These are phyloP conservation scores for Penicillium silybi DNA, from an alignment of 495 filamentous ascomycete species.

Conservation along the genomic window DNA sequence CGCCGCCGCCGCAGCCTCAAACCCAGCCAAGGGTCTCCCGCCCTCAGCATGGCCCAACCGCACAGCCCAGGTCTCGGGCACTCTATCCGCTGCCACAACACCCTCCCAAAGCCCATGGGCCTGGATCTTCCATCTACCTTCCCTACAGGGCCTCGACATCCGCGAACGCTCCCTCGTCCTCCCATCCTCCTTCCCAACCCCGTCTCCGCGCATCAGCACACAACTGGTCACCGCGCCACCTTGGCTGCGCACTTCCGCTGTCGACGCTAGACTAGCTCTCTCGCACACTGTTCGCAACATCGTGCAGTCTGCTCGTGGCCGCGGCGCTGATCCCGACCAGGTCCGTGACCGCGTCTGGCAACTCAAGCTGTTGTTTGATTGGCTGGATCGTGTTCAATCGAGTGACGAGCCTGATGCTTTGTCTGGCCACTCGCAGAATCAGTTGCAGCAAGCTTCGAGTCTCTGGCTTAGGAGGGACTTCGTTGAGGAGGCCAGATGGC, in stretches of 20 bases:
- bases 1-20: slow-evolving; percentile 16
- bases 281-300: slow-evolving; percentile 58
- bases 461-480: slow-evolving; percentile 42
- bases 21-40: slow-evolving; percentile 31
- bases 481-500: slow-evolving; percentile 42
- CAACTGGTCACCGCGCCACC: slow-evolving; percentile 33
- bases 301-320: slow-evolving; percentile 35
- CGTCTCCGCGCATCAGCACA: slow-evolving; percentile 26
- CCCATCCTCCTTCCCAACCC: slow-evolving; percentile 47
- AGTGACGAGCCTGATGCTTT: slow-evolving; percentile 31
- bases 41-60: slow-evolving; percentile 25
- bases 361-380: slow-evolving; percentile 74
- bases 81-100: slow-evolving; percentile 29
- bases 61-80: slow-evolving; percentile 15
- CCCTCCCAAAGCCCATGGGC: slow-evolving; percentile 53
- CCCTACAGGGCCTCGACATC: slow-evolving; percentile 63
- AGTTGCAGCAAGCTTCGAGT: slow-evolving; percentile 24
- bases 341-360: slow-evolving; percentile 67
- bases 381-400: slow-evolving; percentile 55
- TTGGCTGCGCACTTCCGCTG: slow-evolving; percentile 57
- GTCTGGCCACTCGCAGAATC: slow-evolving; percentile 32
- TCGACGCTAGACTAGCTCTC: slow-evolving; percentile 74
- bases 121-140: slow-evolving; percentile 69
- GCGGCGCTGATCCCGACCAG: slow-evolving; percentile 35
- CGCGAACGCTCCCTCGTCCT: slow-evolving; percentile 75